These are phyloP conservation scores for Fraxinus angustifolia DNA, from an alignment of 305 asterid species.

Conservation along the genomic window DNA sequence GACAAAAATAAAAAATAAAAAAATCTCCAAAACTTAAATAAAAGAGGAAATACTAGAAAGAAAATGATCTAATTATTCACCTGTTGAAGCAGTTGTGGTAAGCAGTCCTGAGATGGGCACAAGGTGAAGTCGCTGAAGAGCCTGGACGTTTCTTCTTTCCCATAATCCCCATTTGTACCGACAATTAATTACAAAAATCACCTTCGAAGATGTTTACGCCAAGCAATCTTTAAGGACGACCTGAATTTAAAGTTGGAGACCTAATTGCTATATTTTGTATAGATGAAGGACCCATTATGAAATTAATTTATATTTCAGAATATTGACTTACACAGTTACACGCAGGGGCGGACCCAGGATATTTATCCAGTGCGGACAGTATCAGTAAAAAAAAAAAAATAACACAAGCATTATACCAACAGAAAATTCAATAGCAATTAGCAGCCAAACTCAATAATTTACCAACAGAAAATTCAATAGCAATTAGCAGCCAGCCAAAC, in stretches of 20 bases:
- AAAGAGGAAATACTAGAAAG: neutral
- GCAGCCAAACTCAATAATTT: no score
- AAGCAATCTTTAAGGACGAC: neutral
- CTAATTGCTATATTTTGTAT: neutral
- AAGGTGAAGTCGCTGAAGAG: slow-evolving; percentile 66
- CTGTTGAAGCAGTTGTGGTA: slow-evolving; percentile 84
- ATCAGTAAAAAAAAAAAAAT: no score
- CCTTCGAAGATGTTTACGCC: neutral
- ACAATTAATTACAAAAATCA: neutral
- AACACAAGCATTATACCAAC: no score
- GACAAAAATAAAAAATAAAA: neutral
- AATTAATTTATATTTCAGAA: neutral
- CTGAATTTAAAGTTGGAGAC: neutral
- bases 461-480: no score
- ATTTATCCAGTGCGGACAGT: no score
- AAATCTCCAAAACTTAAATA: neutral
- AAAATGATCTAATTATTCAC: slow-evolving; percentile 27
- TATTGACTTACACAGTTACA: neutral
- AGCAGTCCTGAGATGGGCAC: slow-evolving; percentile 67
- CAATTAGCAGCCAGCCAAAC: no score
- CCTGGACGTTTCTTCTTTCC: slow-evolving; percentile 48
- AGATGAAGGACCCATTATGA: neutral
- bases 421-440: no score
- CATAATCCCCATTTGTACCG: slow-evolving; percentile 44
- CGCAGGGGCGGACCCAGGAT: no score